These are phyloP conservation scores for Colletotrichum euphorbiae DNA, from an alignment of 2,329 filamentous ascomycete species.

Conservation along the genomic window DNA sequence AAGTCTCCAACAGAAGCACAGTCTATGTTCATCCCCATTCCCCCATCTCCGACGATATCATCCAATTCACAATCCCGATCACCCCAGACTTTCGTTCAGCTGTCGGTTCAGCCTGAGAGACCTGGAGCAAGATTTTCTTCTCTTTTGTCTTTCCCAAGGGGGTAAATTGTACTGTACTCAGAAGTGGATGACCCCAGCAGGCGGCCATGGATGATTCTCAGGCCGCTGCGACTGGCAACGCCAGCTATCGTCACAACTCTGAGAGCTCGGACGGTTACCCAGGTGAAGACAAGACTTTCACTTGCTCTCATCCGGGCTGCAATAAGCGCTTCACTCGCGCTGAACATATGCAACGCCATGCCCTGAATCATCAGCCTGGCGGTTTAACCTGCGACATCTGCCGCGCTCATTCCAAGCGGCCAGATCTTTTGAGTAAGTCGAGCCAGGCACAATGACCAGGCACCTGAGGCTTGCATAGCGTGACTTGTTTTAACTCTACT, in stretches of 20 bases:
- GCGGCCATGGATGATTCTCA: slow-evolving; percentile 8
- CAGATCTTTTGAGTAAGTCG: slow-evolving; percentile 58
- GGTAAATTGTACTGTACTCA: slow-evolving; percentile 2
- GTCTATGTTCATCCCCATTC: slow-evolving; percentile 29
- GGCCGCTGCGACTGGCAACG: neutral
- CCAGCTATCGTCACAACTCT: slow-evolving; percentile 22
- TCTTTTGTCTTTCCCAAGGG: neutral
- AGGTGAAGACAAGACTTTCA: slow-evolving; percentile 31
- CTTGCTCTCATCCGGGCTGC: slow-evolving; percentile 59
- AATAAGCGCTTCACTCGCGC: slow-evolving; percentile 66
- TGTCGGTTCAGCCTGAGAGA: neutral
- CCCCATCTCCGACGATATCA: slow-evolving; percentile 28
- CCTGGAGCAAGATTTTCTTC: neutral
- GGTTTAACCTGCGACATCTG: slow-evolving; percentile 69
- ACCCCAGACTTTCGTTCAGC: neutral
- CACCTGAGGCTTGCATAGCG: neutral
- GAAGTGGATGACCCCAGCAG: slow-evolving; percentile 18
- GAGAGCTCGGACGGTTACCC: slow-evolving; percentile 21
- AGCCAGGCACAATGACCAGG: neutral
- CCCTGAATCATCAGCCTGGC: slow-evolving; percentile 65
- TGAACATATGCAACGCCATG: slow-evolving; percentile 69
- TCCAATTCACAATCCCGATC: neutral
- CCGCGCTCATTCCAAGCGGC: slow-evolving; percentile 70
- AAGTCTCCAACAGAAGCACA: neutral
- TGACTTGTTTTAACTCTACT: neutral